phyloP scores from a whole-genome alignment of 495 filamentous ascomycete genomes.

The Annulohypoxylon nitens region DNA sequence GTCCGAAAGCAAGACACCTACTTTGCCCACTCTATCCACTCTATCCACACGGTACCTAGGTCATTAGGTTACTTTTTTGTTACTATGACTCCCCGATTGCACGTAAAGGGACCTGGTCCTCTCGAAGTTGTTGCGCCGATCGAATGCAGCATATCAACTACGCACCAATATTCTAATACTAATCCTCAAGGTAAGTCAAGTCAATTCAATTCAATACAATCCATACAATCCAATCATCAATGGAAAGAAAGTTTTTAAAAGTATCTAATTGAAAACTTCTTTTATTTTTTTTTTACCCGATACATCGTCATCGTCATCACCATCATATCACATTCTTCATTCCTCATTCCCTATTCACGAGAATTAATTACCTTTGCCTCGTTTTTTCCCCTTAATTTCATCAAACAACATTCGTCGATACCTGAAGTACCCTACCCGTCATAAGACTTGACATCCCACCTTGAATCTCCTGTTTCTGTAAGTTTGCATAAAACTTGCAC shows the following conservation, averaged over 20 bases:
- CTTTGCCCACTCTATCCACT: background rate
- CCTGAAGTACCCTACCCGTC: background rate
- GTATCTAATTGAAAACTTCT: background rate
- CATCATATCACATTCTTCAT: conserved; percentile 1
- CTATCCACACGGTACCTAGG: background rate
- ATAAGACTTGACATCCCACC: conserved; percentile 27
- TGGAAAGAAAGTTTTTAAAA: conserved; percentile 7
- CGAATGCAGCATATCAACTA: conserved; percentile 34
- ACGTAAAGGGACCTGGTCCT: conserved; percentile 48
- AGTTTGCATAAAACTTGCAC: conserved; percentile 28
- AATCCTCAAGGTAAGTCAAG: conserved; percentile 22
- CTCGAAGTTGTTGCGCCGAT: conserved; percentile 43
- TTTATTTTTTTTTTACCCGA: background rate
- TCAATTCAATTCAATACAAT: background rate
- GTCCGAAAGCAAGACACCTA: conserved; percentile 25
- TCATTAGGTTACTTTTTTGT: background rate
- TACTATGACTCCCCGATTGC: conserved; percentile 51
- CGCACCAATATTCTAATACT: conserved; percentile 31
- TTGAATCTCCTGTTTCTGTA: conserved; percentile 22
- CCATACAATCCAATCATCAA: background rate
- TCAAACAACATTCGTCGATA: conserved; percentile 11
- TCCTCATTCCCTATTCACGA: conserved; percentile 1
- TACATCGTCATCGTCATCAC: background rate
- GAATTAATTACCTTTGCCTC: background rate
- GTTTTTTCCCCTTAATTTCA: conserved; percentile 4